These are phyloP conservation scores for Cyberlindnera mycetangii DNA, from an alignment of 805 yeast genomes.

Conservation along the genomic window DNA sequence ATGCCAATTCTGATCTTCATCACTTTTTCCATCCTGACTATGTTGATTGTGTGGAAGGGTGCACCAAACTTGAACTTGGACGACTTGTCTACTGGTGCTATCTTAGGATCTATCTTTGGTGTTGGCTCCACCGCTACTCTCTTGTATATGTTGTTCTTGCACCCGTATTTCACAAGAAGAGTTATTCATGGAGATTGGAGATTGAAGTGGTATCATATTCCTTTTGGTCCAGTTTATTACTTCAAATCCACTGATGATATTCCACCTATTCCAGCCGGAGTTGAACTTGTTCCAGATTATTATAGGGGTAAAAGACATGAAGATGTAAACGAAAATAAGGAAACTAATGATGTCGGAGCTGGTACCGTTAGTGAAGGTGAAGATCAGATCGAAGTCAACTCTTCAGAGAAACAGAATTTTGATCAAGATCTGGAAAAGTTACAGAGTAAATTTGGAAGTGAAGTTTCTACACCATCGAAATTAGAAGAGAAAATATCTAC, in stretches of 20 bases:
- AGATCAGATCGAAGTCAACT: constrained; percentile 7
- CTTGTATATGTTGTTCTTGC: constrained; percentile 50
- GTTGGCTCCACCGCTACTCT: constrained; percentile 56
- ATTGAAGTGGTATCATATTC: constrained; percentile 51
- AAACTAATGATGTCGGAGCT: constrained; percentile 4
- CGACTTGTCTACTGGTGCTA: constrained; percentile 48
- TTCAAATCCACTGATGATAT: constrained; percentile 54
- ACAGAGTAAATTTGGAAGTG: constrained; percentile 16
- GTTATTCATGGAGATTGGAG: constrained; percentile 66
- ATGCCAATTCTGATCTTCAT: constrained; percentile 61
- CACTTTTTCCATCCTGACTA: constrained; percentile 61
- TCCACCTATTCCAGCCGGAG: constrained; percentile 66
- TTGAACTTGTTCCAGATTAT: constrained; percentile 55
- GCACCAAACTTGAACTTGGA: constrained; percentile 64
- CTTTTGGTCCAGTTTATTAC: constrained; percentile 54
- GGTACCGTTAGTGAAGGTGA: constrained; percentile 8
- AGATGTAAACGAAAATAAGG: constrained; percentile 11
- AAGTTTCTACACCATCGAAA: constrained; percentile 3
- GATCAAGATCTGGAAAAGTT: constrained; percentile 24
- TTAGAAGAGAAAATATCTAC: constrained; percentile 34
- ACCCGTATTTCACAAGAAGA: constrained; percentile 62
- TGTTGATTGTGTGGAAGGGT: constrained; percentile 80
- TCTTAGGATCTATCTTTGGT: constrained; percentile 59
- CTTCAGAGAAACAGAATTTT: constrained; percentile 22
- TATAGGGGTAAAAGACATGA: constrained; percentile 54